Conservation (phyloP, 2,329 filamentous ascomycete genomes). For the Talaromyces pinophilus region DNA sequence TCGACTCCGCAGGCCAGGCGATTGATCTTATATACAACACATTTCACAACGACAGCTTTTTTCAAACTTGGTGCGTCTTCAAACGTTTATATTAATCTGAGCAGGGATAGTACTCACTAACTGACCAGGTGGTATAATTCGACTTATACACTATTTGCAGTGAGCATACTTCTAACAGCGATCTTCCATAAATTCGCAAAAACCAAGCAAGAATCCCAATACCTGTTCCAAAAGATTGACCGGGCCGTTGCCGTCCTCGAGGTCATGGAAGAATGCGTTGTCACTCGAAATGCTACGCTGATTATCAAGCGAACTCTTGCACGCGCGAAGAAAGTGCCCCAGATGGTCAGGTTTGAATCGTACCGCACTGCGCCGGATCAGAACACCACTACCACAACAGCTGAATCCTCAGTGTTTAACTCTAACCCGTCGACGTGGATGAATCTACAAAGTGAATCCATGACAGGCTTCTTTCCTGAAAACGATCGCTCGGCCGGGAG, state of each 20-base stretch:
- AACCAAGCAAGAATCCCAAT: neutral
- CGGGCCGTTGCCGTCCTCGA: neutral
- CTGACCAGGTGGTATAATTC: neutral
- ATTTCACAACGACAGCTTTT: neutral
- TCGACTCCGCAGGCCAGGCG: neutral
- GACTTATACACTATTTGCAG: neutral
- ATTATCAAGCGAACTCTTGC: neutral
- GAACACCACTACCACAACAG: too few species aligned
- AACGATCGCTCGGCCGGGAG: too few species aligned
- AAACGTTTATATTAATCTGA: too few species aligned
- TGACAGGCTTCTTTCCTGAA: too few species aligned
- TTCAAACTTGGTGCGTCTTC: neutral
- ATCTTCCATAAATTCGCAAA: neutral
- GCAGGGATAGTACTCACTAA: too few species aligned
- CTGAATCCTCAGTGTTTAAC: too few species aligned
- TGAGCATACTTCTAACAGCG: neutral
- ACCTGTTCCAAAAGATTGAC: neutral
- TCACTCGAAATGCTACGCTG: neutral
- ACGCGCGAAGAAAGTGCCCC: neutral
- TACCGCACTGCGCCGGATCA: too few species aligned
- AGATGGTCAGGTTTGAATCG: neutral
- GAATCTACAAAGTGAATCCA: too few species aligned
- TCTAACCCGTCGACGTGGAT: too few species aligned
- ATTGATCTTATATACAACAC: neutral
- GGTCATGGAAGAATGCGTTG: neutral